Evolutionary conservation across 495 filamentous ascomycete genomes (phyloP).

Genomic region (Neohortaea acidophila): DNA sequence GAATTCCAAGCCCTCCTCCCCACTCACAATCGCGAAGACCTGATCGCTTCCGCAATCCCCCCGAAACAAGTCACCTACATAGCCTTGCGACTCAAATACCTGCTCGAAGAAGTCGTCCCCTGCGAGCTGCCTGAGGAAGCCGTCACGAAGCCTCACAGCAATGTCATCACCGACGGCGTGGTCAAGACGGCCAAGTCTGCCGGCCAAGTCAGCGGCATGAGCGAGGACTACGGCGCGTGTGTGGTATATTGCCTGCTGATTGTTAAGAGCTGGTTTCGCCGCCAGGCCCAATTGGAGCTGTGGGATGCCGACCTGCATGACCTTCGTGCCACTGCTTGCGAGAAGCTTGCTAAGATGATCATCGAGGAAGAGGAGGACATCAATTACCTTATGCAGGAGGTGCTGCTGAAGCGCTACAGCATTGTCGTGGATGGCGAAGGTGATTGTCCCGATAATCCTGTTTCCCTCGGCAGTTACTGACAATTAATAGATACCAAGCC

Average conservation of each 20-base stretch:
- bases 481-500: slow-evolving; percentile 59
- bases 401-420: slow-evolving; percentile 84
- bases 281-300: slow-evolving; percentile 63
- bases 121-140: slow-evolving; percentile 63
- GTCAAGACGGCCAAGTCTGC: slow-evolving; percentile 64
- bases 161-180: slow-evolving; percentile 66
- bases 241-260: slow-evolving; percentile 78
- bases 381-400: slow-evolving; percentile 56
- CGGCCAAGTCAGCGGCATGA: slow-evolving; percentile 39
- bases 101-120: slow-evolving; percentile 75
- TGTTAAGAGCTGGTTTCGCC: slow-evolving; percentile 81
- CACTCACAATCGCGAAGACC: slow-evolving; percentile 30
- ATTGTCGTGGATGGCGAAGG: slow-evolving; percentile 55
- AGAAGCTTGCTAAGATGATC: slow-evolving; percentile 85
- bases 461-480: too few relatives aligned
- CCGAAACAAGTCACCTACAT: slow-evolving; percentile 66
- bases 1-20: slow-evolving; percentile 41
- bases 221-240: slow-evolving; percentile 49
- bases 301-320: slow-evolving; percentile 82
- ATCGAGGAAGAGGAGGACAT: slow-evolving; percentile 74
- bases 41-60: slow-evolving; percentile 45
- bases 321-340: slow-evolving; percentile 67
- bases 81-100: slow-evolving; percentile 75
- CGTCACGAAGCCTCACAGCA: slow-evolving; percentile 65
- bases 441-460: too few relatives aligned